Evolutionary conservation across 768 basidiomycete species (phyloP), one percentile per base, ranked within the genome.

Genomic region (Plicaturopsis crispa): DNA sequence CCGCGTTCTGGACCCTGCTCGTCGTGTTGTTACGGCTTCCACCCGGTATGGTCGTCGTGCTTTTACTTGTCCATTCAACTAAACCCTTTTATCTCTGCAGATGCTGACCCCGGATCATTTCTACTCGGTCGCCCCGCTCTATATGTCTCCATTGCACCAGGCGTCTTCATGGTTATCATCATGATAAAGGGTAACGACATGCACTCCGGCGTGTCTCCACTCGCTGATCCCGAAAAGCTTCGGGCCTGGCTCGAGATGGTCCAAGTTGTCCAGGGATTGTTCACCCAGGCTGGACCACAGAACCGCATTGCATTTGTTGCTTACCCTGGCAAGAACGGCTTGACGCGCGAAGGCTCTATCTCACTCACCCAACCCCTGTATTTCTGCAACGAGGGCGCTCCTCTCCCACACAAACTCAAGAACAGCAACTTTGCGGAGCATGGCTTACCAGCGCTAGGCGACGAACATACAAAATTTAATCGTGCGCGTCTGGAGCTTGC

Each of bases 111-210:
- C 28, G 43, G 43, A 19, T 31, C 26, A 12, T 44, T 44, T 31
- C 11, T 35, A 4, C 26, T 33, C 10, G 43, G 43, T 18, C 32
- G 43, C 8, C 24, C 16, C 31, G 39, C 40, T 6, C n/a, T 44
- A 24, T 44, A 44, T 34, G 33, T 30, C 21, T 33, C 26, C n/a
- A 24, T 13, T 6, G 28, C n/a, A 16, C 26, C 31, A 8, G 43
- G 40, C 17, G 6, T 14, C 6, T 13, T 36, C 10, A 11, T 16
- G 4, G 13, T 34, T 24, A 34, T 40, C 23, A 39, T 44, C n/a
- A 11, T 44, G 5, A 35, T 44, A 24, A 40, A 44, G 26, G 43
- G 43, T 13, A 44, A 44, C 43, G 39, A 44, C 28, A n/a, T 44
- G 5, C 43, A 44, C 28, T 42, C 43, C 7, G 43, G 43, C 10